Evolutionary conservation across 2,329 filamentous ascomycete genomes (phyloP).

Genomic region (Colletotrichum tropicicola): DNA sequence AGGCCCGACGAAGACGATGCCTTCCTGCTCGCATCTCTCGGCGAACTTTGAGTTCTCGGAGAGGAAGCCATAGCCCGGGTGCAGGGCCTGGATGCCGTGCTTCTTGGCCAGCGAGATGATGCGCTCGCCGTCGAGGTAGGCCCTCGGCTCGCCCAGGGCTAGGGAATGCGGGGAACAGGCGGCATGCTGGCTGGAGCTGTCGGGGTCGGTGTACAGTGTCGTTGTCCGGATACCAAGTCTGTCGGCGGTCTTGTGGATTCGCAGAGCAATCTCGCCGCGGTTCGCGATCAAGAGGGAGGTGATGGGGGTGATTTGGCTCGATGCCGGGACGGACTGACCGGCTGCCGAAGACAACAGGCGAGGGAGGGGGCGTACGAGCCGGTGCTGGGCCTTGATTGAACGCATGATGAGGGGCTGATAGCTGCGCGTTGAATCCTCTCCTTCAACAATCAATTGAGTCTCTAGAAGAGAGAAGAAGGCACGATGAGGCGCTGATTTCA

Average conservation of each 20-base stretch:
- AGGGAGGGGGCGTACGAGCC: conserved; percentile 55
- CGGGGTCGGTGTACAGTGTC: conserved; percentile 93
- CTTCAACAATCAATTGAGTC: not conserved
- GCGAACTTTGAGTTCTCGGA: conserved; percentile 95
- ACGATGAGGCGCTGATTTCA: not conserved
- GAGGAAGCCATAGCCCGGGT: conserved; percentile 95
- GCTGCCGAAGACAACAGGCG: conserved; percentile 42
- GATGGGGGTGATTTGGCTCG: conserved; percentile 56
- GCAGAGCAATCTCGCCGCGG: conserved; percentile 94
- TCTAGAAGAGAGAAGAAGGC: not conserved
- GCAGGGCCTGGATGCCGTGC: conserved; percentile 88
- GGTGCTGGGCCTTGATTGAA: conserved; percentile 61
- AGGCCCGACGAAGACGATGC: conserved; percentile 93
- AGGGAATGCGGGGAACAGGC: conserved; percentile 84
- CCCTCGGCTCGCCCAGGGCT: conserved; percentile 82
- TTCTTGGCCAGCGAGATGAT: conserved; percentile 90
- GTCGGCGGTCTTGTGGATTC: conserved; percentile 88
- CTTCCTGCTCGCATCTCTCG: conserved; percentile 85
- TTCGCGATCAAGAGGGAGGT: conserved; percentile 95
- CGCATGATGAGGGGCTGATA: conserved; percentile 53
- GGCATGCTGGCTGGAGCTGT: conserved; percentile 88
- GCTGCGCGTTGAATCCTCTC: not conserved
- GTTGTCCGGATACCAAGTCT: conserved; percentile 92
- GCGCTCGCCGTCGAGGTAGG: conserved; percentile 91
- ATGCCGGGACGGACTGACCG: conserved; percentile 18